Evolutionary conservation across 2,329 filamentous ascomycete species (phyloP), one percentile per base, ranked within the genome.

Genomic region (Colletotrichum nymphaeae): DNA sequence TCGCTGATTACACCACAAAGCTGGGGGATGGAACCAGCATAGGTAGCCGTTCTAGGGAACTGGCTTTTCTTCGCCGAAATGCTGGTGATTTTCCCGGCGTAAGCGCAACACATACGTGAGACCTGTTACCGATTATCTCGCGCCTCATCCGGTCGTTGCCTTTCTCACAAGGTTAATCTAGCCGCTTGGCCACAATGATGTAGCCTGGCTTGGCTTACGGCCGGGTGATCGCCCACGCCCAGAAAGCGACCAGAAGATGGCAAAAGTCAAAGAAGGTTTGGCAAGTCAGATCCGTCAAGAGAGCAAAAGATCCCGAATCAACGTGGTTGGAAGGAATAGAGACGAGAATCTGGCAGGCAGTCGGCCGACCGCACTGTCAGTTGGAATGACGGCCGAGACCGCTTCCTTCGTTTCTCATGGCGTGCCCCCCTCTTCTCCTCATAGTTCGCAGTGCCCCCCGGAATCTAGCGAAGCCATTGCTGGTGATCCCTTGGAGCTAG

Each of bases 91-190:
- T 49, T 37, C 35, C 49, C 32, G 19, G n/a, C 42, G 26, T 62
- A 22, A 42, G 16, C 19, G 14, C 5, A 6, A 22, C 30, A 42
- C 16, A n/a, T 28, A 49, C 57, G 64, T 58, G 22, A 67, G 57
- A 52, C 64, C 16, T 32, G 28, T 58, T 30, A 16, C 16, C 35
- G 12, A 19, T 19, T 16, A 55, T 55, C 11, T 22, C 64, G 26
- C 69, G 63, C 49, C 56, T 68, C 26, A 49, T 62, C 46, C 68
- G 46, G 56, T 46, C 35, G 58, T 57, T 24, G 52, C 42, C 64
- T 24, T 22, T 24, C 32, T 49, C 35, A 37, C n/a, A 26, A 53
- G 67, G 26, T 55, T 49, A 19, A 26, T 66, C 8, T 24, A 59
- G 53, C 67, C 62, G 37, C 53, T 53, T 70, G 68, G 55, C 55